Base-by-base conservation (phyloP, 1,284 basidiomycete species). In the Cryptococcus depauperatus region DNA sequence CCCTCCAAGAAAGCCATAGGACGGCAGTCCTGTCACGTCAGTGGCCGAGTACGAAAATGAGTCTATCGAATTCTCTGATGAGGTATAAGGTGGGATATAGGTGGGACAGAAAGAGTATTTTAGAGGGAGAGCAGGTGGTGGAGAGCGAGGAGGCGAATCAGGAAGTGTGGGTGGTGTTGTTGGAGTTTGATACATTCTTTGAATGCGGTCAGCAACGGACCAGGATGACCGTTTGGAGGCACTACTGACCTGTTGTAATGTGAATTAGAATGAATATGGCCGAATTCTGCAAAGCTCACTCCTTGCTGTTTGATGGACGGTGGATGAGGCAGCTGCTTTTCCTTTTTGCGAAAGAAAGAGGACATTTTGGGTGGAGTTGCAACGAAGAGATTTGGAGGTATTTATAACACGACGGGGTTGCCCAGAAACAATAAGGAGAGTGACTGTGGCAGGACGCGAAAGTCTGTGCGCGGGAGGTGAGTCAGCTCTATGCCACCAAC, bases 1-100 rank as follows among this genome's bases (percentile, higher is more conserved):
- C 3, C 59, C 63, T 3, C 48, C 61, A 2, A 69, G 48, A 30
- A 65, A 61, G 1, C 67, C 67, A 51, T 69, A 69, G 19, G 44
- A 43, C 27, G 58, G 43, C 6, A 44, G 4, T 3, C 50, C 47
- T 4, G 51, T 51, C 1, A 48, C 48, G 33, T 64, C 62, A 10
- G 57, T 56, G 2, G 44, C 43, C 2, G 49, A 48, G 34, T 58
- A 59, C 3, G 45, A 27, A 29, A 61, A 58, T 18, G 57, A 57
- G 28, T 62, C 60, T 35, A 59, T 48, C 0, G 61, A 58, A 16
- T 63, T 52, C 22, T 47, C 34, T 13, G 59, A 54, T 14, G 55
- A 46, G 3, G 58, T 53, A 27, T 45, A 38, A 6, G 53, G 45
- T 4, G 61, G 57, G 3, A 63, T 42, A 13, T 42, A 46, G 2